Evolutionary conservation across 169 alveolate genomes (phyloP).

Genomic region (Plasmodium coatneyi): DNA sequence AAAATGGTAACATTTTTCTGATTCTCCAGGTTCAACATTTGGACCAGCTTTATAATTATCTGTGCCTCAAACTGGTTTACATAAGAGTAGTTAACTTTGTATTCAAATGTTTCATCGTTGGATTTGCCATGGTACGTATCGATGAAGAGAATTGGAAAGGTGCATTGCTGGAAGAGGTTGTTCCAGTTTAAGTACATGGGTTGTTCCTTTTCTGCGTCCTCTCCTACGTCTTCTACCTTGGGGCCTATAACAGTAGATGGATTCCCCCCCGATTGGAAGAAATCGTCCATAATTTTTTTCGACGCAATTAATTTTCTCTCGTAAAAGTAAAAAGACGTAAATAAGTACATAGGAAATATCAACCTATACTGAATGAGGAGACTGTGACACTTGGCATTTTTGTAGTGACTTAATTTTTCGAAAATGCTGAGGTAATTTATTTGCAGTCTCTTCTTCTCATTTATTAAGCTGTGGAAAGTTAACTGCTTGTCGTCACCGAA

Average conservation of each 20-base stretch:
- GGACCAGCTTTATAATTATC: slow-evolving; percentile 24
- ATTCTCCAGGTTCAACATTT: neutral
- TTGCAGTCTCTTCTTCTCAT: slow-evolving; percentile 40
- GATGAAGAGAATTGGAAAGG: slow-evolving; percentile 45
- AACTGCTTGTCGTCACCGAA: slow-evolving; percentile 70
- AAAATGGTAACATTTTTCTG: slow-evolving; percentile 40
- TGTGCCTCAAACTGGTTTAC: slow-evolving; percentile 48
- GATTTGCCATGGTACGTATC: slow-evolving; percentile 30
- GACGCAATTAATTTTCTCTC: slow-evolving; percentile 67
- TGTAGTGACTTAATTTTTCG: slow-evolving; percentile 33
- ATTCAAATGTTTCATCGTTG: slow-evolving; percentile 24
- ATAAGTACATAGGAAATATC: slow-evolving; percentile 65
- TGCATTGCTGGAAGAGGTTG: neutral
- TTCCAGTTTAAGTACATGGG: neutral
- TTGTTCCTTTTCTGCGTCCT: neutral
- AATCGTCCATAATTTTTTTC: slow-evolving; percentile 24
- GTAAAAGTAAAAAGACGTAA: slow-evolving; percentile 63
- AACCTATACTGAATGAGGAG: slow-evolving; percentile 47
- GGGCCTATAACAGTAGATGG: neutral
- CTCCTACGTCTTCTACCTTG: neutral
- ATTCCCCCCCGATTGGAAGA: neutral
- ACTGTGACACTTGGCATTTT: slow-evolving; percentile 21
- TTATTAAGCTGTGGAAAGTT: slow-evolving; percentile 55
- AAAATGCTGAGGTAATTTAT: slow-evolving; percentile 68
- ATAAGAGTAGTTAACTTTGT: slow-evolving; percentile 38